Conservation (phyloP, 345 rosid genomes). For the Fremontodendron californicum region DNA sequence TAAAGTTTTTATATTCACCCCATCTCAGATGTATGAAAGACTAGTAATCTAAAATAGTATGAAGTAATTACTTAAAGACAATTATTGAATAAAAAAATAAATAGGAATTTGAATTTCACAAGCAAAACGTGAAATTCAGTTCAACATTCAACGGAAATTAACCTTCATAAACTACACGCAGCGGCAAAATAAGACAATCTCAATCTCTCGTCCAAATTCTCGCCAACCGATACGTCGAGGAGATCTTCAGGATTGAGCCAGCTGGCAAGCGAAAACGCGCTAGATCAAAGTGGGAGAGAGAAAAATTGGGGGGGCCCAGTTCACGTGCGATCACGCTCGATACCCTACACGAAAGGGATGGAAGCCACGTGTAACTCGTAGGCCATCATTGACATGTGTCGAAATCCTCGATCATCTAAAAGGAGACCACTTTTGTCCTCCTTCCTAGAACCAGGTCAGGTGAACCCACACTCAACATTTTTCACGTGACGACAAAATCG, state of each 20-base stretch:
- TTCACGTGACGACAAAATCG: slow-evolving; percentile 33
- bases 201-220: neutral
- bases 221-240: slow-evolving; percentile 5
- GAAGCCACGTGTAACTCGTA: slow-evolving; percentile 21
- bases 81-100: neutral
- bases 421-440: slow-evolving; percentile 32
- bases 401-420: slow-evolving; percentile 11
- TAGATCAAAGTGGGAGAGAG: slow-evolving; percentile 4
- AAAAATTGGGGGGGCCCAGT: slow-evolving; percentile 23
- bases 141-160: slow-evolving; percentile 13
- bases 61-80: too few species aligned
- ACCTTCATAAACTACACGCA: neutral
- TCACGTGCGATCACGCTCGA: slow-evolving; percentile 45
- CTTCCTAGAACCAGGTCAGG: slow-evolving; percentile 25
- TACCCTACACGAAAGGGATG: neutral
- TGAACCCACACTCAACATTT: slow-evolving; percentile 2
- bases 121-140: slow-evolving; percentile 12
- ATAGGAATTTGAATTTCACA: slow-evolving; percentile 12
- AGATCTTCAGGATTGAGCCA: slow-evolving; percentile 7
- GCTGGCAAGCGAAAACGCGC: slow-evolving; percentile 26
- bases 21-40: neutral
- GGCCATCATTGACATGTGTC: slow-evolving; percentile 18
- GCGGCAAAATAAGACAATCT: neutral
- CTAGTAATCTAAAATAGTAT: neutral
- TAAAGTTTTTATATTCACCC: neutral